Base-by-base conservation (phyloP, 2,329 filamentous ascomycete genomes). In the Hymenoscyphus linearis region DNA sequence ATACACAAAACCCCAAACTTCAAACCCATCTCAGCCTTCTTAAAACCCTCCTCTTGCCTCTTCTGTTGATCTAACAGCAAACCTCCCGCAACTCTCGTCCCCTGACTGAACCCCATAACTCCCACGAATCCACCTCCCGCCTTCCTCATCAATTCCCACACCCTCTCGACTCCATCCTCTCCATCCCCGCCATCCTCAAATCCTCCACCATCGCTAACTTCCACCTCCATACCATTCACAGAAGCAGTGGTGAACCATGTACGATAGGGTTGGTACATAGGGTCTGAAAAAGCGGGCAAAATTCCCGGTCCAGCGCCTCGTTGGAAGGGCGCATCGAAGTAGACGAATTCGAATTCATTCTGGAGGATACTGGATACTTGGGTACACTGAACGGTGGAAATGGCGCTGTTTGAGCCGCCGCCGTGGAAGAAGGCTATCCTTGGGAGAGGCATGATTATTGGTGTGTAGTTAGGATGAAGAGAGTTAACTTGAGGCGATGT, bases 21-120 rank as follows among this genome's bases (percentile, higher is more conserved):
- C 52, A 68, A 64, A 18, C 64, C 60, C 18, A 65, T 50, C 14
- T 61, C 65, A 7, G 62, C 60, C 14, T 52, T 52, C 25, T 25
- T 54, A 16, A 37, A 37, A 1, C 66, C 65, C 57, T 62, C 58
- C 60, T 68, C 61, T 47, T 50, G 64, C 55, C 64, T 65, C 60
- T 60, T 60, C 26, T 67, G 65, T 56, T 67, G 63, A 58, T 68
- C 64, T 55, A 66, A 35, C 27, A 68, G 50, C 13, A 68, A 40
- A 0, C 65, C 64, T 3, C 64, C 65, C 1, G 63, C 64, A 27
- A 68, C 52, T 50, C 65, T 66, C 50, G 65, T 65, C n/a, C 66
- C 66, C 59, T 68, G 66, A 63, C 66, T 68, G 40, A 68, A 68
- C 3, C 66, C 66, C 66, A 68, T 65, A 44, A 52, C 58, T 10